Base-by-base conservation (phyloP, 2,329 filamentous ascomycete genomes). In the Pseudopithomyces chartarum region DNA sequence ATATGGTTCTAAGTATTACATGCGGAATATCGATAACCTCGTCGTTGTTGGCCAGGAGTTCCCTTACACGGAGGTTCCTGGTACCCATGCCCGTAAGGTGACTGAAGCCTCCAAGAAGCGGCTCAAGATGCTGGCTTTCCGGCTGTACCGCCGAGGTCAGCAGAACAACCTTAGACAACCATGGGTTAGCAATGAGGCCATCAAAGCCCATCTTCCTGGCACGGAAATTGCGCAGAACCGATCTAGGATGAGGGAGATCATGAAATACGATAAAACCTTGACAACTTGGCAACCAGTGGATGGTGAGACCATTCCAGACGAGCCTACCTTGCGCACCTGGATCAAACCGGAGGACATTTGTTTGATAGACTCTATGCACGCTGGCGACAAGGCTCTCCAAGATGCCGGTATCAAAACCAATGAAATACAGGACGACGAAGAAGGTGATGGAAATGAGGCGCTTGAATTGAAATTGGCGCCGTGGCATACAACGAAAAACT, bases 91-190 rank as follows among this genome's bases (percentile, higher is more conserved):
- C 36, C 85, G 95, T 59, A 96, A 95, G 75, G 94, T 98, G 29
- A 99, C 95, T 0, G 97, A 96, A 55, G 92, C 94, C n/a, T 89
- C 91, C 34, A 99, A 99, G 81, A 96, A 95, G 76, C 87, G 95
- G 34, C 88, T 99, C 76, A 97, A 95, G 80, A 97, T 97, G 89
- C 87, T 99, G 38, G 90, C 92, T 0, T 97, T 92, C 74, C 90
- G 95, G 49, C 87, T 97, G 73, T 91, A 96, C 67, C 85, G 88
- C 60, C 90, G 91, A 67, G 92, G 89, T 66, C 81, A 86, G 17
- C 85, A 88, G 23, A 81, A 87, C 58, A 84, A 87, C 43, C 84
- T 92, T 22, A 88, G 88, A 20, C 85, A 96, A 15, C 86, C 86
- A n/a, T 91, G 94, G 67, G 90, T 99, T 36, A 97, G 93, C 2